Evolutionary conservation across 208 protist species (phyloP), one percentile per base, ranked within the genome.

Genomic region (Trypanosoma brucei): DNA sequence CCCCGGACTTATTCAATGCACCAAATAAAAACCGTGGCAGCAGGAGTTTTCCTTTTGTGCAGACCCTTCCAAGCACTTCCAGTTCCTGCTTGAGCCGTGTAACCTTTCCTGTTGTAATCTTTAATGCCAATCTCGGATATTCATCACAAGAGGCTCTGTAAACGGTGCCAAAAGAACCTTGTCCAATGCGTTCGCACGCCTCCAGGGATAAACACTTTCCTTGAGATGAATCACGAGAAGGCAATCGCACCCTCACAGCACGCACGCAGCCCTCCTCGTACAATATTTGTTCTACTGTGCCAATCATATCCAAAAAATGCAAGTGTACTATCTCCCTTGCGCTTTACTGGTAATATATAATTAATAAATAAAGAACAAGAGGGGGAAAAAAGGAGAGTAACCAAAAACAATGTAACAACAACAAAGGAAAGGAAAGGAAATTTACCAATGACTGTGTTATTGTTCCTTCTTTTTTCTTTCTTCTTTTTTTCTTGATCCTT

Each of bases 11-110:
- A 62, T 91, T 92, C 39, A 95, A 82, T 31, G 90, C 90, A 40
- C 86, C 90, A 59, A 95, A 95, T 75, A 93, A 86, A 62, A 95
- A 93, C 30, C 90, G 78, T 0, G 90, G 86, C 9, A 95, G 81
- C 46, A 86, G 75, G 45, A 95, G 75, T 49, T 73, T 81, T 1
- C 90, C 90, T 45, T 86, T 84, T 37, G 90, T 93, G 75, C 90
- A 96, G 8, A 88, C 81, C 36, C 81, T 84, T 31, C 77, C 76
- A 45, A 96, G 76, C 55, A 96, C 86, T 5, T 88, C 79, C 13
- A 96, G 64, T 72, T 93, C 86, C 68, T 92, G 75, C 7, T 77
- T 70, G 13, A 95, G 83, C 13, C 90, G 82, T 35, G 83, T 76
- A 36, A 67, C 63, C 59, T 93, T 95, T 22, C 90, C 90, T 1